Percentiles rank a stretch among this genome's conserved stretches.
Conservation (phyloP, 345 rosid genomes). For the Hibiscus tridactylites region DNA sequence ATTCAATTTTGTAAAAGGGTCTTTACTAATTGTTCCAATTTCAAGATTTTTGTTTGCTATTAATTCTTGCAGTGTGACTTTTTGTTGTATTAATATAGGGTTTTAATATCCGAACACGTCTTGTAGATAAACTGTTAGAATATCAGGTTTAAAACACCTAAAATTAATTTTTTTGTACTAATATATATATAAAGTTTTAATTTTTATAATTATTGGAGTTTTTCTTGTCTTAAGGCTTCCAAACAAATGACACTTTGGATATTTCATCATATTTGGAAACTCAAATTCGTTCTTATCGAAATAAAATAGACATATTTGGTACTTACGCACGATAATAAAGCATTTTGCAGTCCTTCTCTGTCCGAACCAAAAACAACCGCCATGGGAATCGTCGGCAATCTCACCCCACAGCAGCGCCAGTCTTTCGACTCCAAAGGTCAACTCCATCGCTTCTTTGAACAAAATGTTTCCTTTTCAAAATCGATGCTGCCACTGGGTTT, state of each 20-base stretch:
- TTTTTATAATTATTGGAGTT: too few relatives aligned
- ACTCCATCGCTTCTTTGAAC: neutral
- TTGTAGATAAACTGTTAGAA: too few relatives aligned
- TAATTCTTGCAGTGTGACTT: neutral
- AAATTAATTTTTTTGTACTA: too few relatives aligned
- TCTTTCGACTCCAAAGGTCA: conserved; percentile 55
- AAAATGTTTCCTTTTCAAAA: neutral
- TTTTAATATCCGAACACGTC: too few relatives aligned
- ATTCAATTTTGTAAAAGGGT: neutral
- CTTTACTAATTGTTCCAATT: neutral
- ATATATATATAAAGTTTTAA: too few relatives aligned
- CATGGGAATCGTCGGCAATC: conserved; percentile 52
- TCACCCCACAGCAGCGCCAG: conserved; percentile 53
- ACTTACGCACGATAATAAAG: neutral
- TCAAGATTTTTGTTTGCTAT: neutral
- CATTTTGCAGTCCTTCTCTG: neutral
- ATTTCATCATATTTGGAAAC: too few relatives aligned
- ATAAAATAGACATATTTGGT: neutral
- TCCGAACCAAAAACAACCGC: neutral
- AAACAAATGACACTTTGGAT: too few relatives aligned
- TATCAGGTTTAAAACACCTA: too few relatives aligned
- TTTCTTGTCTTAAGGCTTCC: too few relatives aligned
- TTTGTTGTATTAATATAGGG: too few relatives aligned
- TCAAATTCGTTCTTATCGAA: neutral
- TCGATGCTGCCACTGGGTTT: neutral